Evolutionary conservation across 768 basidiomycete genomes (phyloP).

Genomic region (Russula sp.): DNA sequence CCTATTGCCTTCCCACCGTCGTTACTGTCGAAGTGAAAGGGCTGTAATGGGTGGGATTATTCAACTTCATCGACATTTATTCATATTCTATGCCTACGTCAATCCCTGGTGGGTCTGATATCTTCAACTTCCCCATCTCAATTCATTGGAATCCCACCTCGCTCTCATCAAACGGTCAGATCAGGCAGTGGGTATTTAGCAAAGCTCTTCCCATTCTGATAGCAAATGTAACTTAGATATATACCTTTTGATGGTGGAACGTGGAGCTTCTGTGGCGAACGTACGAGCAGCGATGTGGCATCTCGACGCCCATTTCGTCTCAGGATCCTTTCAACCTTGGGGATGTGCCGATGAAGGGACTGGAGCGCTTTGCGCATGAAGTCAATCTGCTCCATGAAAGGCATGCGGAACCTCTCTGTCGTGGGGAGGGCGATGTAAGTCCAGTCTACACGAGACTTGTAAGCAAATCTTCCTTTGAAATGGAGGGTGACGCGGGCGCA

Average conservation of each 20-base stretch:
- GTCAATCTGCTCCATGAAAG: constrained; percentile 5
- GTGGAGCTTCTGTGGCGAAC: no score
- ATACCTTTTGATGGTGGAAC: background rate
- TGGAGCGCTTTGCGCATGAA: constrained; percentile 12
- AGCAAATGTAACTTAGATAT: background rate
- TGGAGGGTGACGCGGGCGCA: background rate
- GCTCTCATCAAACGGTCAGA: background rate
- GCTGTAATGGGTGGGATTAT: background rate
- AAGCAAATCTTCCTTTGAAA: background rate
- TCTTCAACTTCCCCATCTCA: background rate
- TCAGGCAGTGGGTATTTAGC: background rate
- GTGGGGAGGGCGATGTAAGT: constrained; percentile 13
- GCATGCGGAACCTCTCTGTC: constrained; percentile 1
- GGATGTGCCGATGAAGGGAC: background rate
- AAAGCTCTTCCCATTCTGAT: background rate
- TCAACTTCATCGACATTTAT: background rate
- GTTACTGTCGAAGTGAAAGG: background rate
- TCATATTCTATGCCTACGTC: background rate
- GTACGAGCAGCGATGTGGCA: background rate
- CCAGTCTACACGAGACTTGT: constrained; percentile 6
- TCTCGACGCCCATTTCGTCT: background rate
- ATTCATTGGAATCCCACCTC: background rate
- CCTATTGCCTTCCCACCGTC: no score
- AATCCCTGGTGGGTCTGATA: background rate
- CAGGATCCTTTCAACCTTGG: background rate